Conservation (phyloP, 768 basidiomycete genomes). For the Glaciozyma antarctica region DNA sequence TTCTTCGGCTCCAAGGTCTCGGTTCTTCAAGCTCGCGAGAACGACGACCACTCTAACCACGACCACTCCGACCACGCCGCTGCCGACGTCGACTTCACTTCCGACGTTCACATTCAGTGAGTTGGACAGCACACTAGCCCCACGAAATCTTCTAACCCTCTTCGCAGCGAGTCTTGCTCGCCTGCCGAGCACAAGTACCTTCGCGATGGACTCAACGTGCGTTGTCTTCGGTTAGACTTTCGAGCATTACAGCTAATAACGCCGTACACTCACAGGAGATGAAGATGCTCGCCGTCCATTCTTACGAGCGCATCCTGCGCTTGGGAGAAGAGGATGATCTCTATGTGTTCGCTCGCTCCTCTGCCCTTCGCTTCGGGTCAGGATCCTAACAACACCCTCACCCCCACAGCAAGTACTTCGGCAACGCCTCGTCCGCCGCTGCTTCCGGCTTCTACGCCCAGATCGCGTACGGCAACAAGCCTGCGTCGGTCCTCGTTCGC, state of each 20-base stretch:
- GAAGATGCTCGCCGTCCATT: conserved; percentile 15
- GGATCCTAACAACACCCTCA: background rate
- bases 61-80: background rate
- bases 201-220: conserved; percentile 15
- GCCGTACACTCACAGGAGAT: background rate
- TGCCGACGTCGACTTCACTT: background rate
- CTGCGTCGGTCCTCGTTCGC: conserved; percentile 1
- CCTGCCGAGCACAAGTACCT: conserved; percentile 14
- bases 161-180: conserved; percentile 17
- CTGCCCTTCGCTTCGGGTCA: background rate
- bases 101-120: conserved; percentile 22
- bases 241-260: no score
- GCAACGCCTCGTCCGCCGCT: conserved; percentile 9
- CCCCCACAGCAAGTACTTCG: conserved; percentile 10
- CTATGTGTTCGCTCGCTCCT: background rate
- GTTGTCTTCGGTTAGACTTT: no score
- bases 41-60: background rate
- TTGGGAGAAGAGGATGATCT: conserved; percentile 17
- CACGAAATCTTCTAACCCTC: no score
- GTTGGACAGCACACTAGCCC: background rate
- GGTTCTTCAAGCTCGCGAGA: background rate
- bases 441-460: conserved; percentile 17
- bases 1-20: conserved; percentile 4
- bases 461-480: conserved; percentile 19
- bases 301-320: conserved; percentile 17